Base-by-base conservation (phyloP, 1,139 yeast genomes). In the Meyerozyma smithsonii region DNA sequence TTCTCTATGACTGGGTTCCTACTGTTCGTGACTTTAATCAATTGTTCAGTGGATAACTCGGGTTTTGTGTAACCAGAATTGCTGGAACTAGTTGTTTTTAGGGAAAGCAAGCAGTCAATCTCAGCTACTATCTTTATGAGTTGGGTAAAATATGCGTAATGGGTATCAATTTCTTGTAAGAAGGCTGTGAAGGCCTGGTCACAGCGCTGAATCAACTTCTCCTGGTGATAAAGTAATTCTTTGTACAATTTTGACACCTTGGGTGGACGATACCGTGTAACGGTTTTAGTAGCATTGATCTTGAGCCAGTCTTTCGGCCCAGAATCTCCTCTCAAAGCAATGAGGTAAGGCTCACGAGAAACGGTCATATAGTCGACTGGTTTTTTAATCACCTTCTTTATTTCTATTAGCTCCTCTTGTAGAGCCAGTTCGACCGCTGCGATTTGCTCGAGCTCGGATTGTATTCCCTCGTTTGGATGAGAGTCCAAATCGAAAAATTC, bases 1-100 rank as follows among this genome's bases (percentile, higher is more conserved):
- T 72, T 72, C 54, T 86, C 95, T 10, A 86, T 74, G 39, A 89
- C 79, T 1, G 97, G 97, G 52, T 92, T 90, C 26, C 94, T 67
- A 1, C 94, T 85, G 7, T 74, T 69, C 16, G 55, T 61, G 0
- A 88, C 66, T 4, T 74, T 64, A 4, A 90, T 66, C 7, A 66
- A 55, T 26, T 79, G 82, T 5, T 59, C 56, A 38, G 78, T 79
- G 3, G 73, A 52, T 39, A 84, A 67, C 2, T 48, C 55, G 0
- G 97, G 96, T 41, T 74, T 70, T 4, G 64, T 61, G 47, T 81
- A 83, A 14, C 69, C 68, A 0, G 72, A 59, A 30, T 67, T 68
- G 10, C 58, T 48, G 2, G 77, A 59, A 4, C 85, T 74, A 0
- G 83, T 77, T 0, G 82, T 79, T 0, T 88, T 74, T 20, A 92